phyloP scores from a whole-genome alignment of 2,329 filamentous ascomycete species.

The Aspergillus jensenii region DNA sequence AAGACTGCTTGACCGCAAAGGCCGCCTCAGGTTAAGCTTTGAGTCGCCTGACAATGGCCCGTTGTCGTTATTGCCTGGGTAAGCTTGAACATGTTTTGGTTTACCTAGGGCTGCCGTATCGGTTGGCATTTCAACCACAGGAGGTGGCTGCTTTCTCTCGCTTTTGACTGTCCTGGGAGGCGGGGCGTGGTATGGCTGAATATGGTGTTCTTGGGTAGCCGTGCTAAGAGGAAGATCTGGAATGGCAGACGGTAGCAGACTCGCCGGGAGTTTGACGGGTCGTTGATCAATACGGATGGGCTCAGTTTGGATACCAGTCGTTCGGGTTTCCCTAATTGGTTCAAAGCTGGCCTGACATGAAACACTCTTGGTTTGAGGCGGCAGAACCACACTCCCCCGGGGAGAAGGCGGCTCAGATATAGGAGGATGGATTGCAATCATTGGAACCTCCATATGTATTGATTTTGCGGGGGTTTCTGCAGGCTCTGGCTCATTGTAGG shows the following conservation, averaged over 20 bases:
- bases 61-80: slow-evolving; percentile 79
- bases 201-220: slow-evolving; percentile 24
- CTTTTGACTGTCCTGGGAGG: slow-evolving; percentile 35
- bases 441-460: slow-evolving; percentile 62
- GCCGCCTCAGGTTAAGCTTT: slow-evolving; percentile 63
- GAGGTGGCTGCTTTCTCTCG: slow-evolving; percentile 29
- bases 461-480: slow-evolving; percentile 15
- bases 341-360: slow-evolving; percentile 72
- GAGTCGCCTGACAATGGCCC: slow-evolving; percentile 64
- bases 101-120: slow-evolving; percentile 22
- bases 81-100: slow-evolving; percentile 60
- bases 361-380: slow-evolving; percentile 76
- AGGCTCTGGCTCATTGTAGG: slow-evolving; percentile 15
- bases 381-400: slow-evolving; percentile 70
- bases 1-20: slow-evolving; percentile 77
- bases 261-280: slow-evolving; percentile 69
- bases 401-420: slow-evolving; percentile 80
- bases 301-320: slow-evolving; percentile 77
- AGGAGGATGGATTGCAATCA: slow-evolving; percentile 89
- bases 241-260: slow-evolving; percentile 77
- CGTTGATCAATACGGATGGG: slow-evolving; percentile 82
- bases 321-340: slow-evolving; percentile 48
- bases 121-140: slow-evolving; percentile 36
- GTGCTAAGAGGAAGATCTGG: slow-evolving; percentile 47
- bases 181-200: slow-evolving; percentile 35